Conservation (phyloP, 2,329 filamentous ascomycete genomes). For the Colletotrichum viniferum region DNA sequence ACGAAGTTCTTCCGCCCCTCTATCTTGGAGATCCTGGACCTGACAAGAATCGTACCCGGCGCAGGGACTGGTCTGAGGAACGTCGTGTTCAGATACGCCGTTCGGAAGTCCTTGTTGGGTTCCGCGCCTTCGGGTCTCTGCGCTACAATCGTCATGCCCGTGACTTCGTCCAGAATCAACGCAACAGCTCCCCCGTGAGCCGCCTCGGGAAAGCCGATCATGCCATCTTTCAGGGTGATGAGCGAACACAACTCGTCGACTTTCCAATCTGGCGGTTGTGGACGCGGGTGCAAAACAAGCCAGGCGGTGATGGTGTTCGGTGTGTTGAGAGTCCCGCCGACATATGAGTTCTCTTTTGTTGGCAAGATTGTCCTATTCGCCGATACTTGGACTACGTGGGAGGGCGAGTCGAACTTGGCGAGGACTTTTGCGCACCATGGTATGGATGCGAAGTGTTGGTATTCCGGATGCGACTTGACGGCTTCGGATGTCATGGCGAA, state of each 20-base stretch:
- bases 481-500: not conserved
- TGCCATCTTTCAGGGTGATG: slow-evolving; percentile 35
- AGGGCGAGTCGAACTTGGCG: slow-evolving; percentile 29
- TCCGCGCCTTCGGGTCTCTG: slow-evolving; percentile 35
- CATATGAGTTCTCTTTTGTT: slow-evolving; percentile 32
- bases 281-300: slow-evolving; percentile 35
- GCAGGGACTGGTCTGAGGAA: slow-evolving; percentile 37
- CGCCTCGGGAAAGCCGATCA: slow-evolving; percentile 35
- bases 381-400: slow-evolving; percentile 4
- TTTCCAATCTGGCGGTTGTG: slow-evolving; percentile 25
- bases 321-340: slow-evolving; percentile 35
- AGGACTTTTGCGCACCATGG: slow-evolving; percentile 38
- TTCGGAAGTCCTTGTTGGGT: slow-evolving; percentile 34
- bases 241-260: slow-evolving; percentile 35
- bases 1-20: slow-evolving; percentile 40
- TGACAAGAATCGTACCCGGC: slow-evolving; percentile 34
- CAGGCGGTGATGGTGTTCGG: slow-evolving; percentile 35
- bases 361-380: slow-evolving; percentile 11
- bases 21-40: slow-evolving; percentile 32
- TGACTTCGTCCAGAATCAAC: slow-evolving; percentile 41
- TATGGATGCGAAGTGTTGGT: slow-evolving; percentile 36
- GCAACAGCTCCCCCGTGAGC: slow-evolving; percentile 43
- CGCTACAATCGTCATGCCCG: slow-evolving; percentile 39
- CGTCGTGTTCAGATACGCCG: slow-evolving; percentile 37
- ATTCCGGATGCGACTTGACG: slow-evolving; percentile 5